A percentile compares a stretch with the other conserved stretches of the same genome.
Conservation (phyloP, 176 grass and related monocot genomes). For the Oryza meyeriana region DNA sequence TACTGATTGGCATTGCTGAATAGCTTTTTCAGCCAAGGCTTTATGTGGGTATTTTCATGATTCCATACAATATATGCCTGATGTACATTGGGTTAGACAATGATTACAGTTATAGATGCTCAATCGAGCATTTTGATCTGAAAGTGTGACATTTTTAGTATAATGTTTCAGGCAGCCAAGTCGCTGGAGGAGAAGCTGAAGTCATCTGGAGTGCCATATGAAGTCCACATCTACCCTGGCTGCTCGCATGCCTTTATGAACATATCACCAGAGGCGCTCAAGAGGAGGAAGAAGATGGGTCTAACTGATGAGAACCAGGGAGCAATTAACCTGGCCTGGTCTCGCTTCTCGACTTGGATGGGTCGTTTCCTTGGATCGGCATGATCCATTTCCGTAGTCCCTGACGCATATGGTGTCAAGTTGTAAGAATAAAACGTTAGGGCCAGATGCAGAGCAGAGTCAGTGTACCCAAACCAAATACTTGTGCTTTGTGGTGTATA, state of each 20-base stretch:
- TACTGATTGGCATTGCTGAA: background rate
- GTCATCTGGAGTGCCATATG: conserved; percentile 54
- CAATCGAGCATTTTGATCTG: background rate
- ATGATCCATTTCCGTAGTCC: conserved; percentile 14
- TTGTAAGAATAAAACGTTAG: conserved; percentile 35
- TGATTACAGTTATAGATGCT: background rate
- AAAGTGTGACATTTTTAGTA: background rate
- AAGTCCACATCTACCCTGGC: conserved; percentile 81
- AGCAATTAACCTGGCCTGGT: conserved; percentile 67
- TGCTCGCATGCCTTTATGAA: conserved; percentile 91
- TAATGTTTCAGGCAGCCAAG: conserved; percentile 70
- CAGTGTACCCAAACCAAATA: conserved; percentile 17
- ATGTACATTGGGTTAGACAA: background rate
- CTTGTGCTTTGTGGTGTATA: conserved; percentile 7
- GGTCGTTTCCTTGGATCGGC: conserved; percentile 50
- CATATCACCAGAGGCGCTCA: conserved; percentile 62
- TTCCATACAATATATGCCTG: background rate
- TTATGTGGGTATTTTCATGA: background rate
- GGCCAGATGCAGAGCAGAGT: background rate
- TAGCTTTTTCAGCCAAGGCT: background rate
- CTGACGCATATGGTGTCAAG: background rate
- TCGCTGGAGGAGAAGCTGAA: conserved; percentile 87
- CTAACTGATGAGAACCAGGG: conserved; percentile 58
- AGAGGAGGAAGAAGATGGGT: conserved; percentile 84
- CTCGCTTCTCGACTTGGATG: conserved; percentile 84